phyloP scores from a whole-genome alignment of 2,329 filamentous ascomycete genomes.

The Nothomitra cinnamomea region DNA sequence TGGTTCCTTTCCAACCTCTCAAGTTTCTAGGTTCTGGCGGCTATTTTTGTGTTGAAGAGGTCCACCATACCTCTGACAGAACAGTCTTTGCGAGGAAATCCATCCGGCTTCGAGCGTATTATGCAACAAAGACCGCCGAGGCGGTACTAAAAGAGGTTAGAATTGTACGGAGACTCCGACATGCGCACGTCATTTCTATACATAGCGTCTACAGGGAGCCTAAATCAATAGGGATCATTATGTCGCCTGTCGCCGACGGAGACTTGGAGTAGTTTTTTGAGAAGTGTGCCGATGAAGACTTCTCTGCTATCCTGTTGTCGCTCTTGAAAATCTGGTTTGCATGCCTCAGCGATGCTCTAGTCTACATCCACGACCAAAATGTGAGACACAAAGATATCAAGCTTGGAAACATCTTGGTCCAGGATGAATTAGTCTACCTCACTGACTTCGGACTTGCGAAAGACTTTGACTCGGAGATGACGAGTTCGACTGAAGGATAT shows the following conservation, averaged over 20 bases:
- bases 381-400: constrained; percentile 17
- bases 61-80: background rate
- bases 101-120: background rate
- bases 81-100: background rate
- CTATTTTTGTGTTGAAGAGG: background rate
- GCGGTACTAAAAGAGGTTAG: background rate
- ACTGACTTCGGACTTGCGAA: constrained; percentile 14
- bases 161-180: background rate
- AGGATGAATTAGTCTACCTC: constrained; percentile 10
- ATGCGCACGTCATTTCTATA: background rate
- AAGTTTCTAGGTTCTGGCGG: background rate
- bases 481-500: constrained; percentile 1
- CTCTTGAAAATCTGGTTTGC: background rate
- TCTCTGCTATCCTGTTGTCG: background rate
- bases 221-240: background rate
- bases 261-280: background rate
- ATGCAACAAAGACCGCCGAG: background rate
- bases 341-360: constrained; percentile 10
- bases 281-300: background rate
- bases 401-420: constrained; percentile 13
- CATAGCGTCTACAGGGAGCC: background rate
- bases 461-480: constrained; percentile 1
- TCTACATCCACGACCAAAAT: constrained; percentile 9
- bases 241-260: background rate
- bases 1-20: background rate